Conservation (phyloP, 257 asterid genomes). For the Nicotiana tomentosiformis region DNA sequence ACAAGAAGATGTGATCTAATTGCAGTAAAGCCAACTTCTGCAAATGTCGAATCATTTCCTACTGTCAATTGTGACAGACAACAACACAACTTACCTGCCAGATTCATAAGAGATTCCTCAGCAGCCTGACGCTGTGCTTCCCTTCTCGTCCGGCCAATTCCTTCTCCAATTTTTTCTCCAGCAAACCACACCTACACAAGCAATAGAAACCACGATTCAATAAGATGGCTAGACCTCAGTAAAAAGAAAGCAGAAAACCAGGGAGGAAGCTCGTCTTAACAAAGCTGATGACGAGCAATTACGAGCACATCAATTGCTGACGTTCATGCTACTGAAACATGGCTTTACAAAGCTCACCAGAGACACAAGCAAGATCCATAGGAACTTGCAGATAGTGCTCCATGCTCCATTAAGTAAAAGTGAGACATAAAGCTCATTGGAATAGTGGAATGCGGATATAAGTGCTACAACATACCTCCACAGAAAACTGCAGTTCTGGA, state of each 20-base stretch:
- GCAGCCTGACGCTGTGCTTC: conserved; percentile 84
- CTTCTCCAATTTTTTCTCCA: conserved; percentile 85
- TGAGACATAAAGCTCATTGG: not conserved
- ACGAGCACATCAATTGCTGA: not conserved
- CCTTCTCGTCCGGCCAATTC: conserved; percentile 82
- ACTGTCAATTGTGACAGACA: conserved; percentile 7
- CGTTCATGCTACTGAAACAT: not conserved
- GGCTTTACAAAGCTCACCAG: not conserved
- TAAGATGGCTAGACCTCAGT: not conserved
- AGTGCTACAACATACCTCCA: conserved; percentile 45
- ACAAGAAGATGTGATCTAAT: not conserved
- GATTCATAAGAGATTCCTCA: conserved; percentile 64
- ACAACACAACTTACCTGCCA: conserved; percentile 60
- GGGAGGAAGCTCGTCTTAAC: not conserved
- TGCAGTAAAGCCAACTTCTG: not conserved
- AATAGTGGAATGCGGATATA: not conserved
- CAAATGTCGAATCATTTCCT: not conserved
- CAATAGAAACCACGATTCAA: conserved; percentile 14
- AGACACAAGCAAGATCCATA: not conserved
- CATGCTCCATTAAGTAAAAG: not conserved
- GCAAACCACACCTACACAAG: conserved; percentile 73
- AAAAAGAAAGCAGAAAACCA: not conserved
- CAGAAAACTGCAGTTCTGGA: conserved; percentile 51
- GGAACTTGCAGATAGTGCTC: conserved; percentile 1
- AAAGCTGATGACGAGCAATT: not conserved